Conservation (phyloP, 352 stramenopile species). For the Plasmopara muralis region DNA sequence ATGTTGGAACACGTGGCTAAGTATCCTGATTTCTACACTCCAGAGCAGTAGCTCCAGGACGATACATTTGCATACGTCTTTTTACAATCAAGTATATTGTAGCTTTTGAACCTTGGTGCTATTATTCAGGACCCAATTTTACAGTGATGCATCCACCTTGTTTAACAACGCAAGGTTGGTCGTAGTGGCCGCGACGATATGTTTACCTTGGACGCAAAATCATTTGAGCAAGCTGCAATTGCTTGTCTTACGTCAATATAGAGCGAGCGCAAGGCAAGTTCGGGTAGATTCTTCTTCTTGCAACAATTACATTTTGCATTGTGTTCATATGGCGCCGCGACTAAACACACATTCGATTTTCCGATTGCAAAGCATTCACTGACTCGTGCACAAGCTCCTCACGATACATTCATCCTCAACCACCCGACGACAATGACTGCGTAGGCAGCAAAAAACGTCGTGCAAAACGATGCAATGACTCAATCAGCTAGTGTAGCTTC, state of each 20-base stretch:
- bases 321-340: too few species aligned
- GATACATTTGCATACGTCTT: background rate
- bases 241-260: slow-evolving; percentile 40
- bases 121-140: slow-evolving; percentile 14
- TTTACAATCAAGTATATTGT: too few species aligned
- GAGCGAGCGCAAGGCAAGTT: slow-evolving; percentile 39
- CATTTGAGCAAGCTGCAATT: slow-evolving; percentile 9
- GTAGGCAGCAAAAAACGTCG: too few species aligned
- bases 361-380: too few species aligned
- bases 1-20: slow-evolving; percentile 89
- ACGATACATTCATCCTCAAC: too few species aligned
- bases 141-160: slow-evolving; percentile 22
- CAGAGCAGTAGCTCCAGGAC: slow-evolving; percentile 15
- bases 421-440: too few species aligned
- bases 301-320: too few species aligned
- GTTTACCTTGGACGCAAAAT: background rate
- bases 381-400: too few species aligned
- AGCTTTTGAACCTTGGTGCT: too few species aligned
- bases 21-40: slow-evolving; percentile 91
- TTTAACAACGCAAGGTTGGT: slow-evolving; percentile 20
- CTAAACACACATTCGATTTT: too few species aligned
- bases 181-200: slow-evolving; percentile 15
- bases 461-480: too few species aligned
- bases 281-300: slow-evolving; percentile 15
- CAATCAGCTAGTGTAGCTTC: too few species aligned